Evolutionary conservation across 2,329 filamentous ascomycete genomes (phyloP).

Genomic region (Venturia oleaginea): DNA sequence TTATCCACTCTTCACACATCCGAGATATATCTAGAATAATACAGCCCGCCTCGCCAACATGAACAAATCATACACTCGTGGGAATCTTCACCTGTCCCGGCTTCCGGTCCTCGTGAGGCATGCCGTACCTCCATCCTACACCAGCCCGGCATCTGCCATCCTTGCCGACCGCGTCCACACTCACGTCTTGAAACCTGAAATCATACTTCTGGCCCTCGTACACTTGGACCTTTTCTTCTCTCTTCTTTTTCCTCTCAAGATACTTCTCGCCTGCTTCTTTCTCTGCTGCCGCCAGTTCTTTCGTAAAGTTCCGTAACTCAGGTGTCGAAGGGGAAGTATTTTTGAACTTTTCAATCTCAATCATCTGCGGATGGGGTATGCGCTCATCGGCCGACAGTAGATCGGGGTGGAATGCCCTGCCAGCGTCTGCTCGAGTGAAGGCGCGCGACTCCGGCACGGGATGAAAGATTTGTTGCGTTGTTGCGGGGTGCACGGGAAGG

Average conservation of each 20-base stretch:
- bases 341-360: constrained; percentile 36
- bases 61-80: constrained; percentile 38
- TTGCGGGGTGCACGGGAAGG: constrained; percentile 48
- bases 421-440: constrained; percentile 58
- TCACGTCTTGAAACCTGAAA: constrained; percentile 52
- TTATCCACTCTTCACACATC: neutral
- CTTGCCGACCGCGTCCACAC: constrained; percentile 44
- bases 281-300: constrained; percentile 6
- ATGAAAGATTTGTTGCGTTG: constrained; percentile 49
- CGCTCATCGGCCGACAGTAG: constrained; percentile 54
- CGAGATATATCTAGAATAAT: neutral
- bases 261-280: constrained; percentile 27
- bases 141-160: constrained; percentile 45
- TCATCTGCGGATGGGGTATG: constrained; percentile 54
- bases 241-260: constrained; percentile 34
- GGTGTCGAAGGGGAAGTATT: neutral
- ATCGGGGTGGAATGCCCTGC: constrained; percentile 49
- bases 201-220: constrained; percentile 46
- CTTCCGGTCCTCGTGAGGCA: constrained; percentile 54
- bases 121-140: constrained; percentile 52
- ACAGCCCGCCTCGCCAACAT: neutral
- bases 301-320: constrained; percentile 23
- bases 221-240: constrained; percentile 34
- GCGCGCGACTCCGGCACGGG: constrained; percentile 54
- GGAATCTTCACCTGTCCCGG: constrained; percentile 56